Evolutionary conservation across 352 stramenopile genomes (phyloP).

Genomic region (Phytophthora colocasiae): DNA sequence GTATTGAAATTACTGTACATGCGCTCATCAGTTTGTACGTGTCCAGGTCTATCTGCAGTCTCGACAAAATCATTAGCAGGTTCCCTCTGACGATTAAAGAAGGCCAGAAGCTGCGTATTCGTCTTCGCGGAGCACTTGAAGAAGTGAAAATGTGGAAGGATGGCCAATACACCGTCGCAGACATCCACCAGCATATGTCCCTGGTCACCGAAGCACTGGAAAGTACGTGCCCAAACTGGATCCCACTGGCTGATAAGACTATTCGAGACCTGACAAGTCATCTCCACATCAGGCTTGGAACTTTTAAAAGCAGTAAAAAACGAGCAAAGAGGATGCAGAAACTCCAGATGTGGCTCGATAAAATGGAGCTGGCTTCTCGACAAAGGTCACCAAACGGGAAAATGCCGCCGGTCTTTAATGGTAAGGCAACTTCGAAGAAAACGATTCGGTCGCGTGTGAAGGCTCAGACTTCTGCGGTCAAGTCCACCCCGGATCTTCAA

Average conservation of each 20-base stretch:
- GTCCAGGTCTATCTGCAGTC: constrained; percentile 1
- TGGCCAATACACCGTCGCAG: constrained; percentile 8
- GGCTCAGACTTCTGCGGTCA: too few relatives aligned
- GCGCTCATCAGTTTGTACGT: background rate
- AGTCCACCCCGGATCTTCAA: too few relatives aligned
- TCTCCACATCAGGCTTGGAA: constrained; percentile 2
- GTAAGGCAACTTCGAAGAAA: too few relatives aligned
- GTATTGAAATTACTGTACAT: background rate
- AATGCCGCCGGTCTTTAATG: too few relatives aligned
- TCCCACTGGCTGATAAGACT: constrained; percentile 5
- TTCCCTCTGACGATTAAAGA: constrained; percentile 16
- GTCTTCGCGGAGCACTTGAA: constrained; percentile 8
- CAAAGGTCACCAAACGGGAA: too few relatives aligned
- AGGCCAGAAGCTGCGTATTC: constrained; percentile 3
- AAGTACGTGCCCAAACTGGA: constrained; percentile 14
- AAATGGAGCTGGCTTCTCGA: background rate
- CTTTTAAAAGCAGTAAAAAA: constrained; percentile 12
- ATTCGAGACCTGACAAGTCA: constrained; percentile 10
- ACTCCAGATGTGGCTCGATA: constrained; percentile 13
- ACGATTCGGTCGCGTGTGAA: too few relatives aligned
- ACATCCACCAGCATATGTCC: constrained; percentile 2
- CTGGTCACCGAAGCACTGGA: constrained; percentile 9
- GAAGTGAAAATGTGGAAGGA: constrained; percentile 13
- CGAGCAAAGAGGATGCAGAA: constrained; percentile 11
- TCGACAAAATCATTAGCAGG: constrained; percentile 17